Base-by-base conservation (phyloP, 1,284 basidiomycete species). In the Inonotus hispidus region DNA sequence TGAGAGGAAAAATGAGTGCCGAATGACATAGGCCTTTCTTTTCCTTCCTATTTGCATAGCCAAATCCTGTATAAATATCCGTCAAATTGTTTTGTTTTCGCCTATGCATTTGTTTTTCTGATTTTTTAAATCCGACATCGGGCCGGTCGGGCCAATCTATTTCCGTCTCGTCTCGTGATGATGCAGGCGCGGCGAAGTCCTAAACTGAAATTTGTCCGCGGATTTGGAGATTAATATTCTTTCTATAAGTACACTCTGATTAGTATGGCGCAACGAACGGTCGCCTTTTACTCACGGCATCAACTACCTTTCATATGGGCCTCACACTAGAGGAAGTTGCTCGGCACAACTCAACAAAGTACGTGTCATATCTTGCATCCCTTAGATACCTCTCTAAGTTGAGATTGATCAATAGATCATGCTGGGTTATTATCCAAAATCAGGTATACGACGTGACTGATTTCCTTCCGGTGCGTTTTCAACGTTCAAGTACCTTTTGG, bases 381-480 rank as follows among this genome's bases (percentile, higher is more conserved):
- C 7, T n/a, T 43, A 53, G 21, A n/a, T 19, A 56, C n/a, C 21
- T 41, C 29, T 37, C 38, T 41, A 5, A 49, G 14, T 32, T 5
- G 23, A 53, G 62, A 54, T 55, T 10, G 23, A 41, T 67, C 7
- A n/a, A 19, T 39, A 64, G 53, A 13, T 87, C 85, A 19, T 93
- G 92, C 73, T 95, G 93, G 94, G 89, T 96, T 64, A 86, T 95
- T 66, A 90, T 95, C 64, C 78, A 83, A 64, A 82, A 85, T 72
- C 77, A 80, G 59, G 88, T 92, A 21, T 92, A 90, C 73, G 89
- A 92, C 74, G 88, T 95, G 59, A 95, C 93, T 3, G 87, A 91
- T 13, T 95, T 96, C 71, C 74, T 96, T 50, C 73, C 80, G 56
- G 88, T 87, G 65, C 50, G 76, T 71, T 2, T 0, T 0, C 21